Evolutionary conservation across 345 rosid genomes (phyloP), one percentile per base, ranked within the genome.

Genomic region (Salix viminalis): DNA sequence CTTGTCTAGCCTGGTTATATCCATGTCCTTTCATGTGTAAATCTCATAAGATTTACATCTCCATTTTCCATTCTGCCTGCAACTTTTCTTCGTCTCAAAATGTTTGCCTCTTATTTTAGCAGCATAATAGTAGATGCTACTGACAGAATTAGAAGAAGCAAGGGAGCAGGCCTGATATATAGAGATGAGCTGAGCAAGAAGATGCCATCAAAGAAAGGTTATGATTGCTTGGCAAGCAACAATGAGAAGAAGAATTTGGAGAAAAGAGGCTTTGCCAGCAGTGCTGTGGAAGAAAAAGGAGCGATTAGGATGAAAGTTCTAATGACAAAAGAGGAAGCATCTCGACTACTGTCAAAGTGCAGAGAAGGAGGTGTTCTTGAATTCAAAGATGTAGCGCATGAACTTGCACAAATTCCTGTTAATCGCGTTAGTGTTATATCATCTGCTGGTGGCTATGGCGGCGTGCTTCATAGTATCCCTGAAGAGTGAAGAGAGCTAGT

Each of bases 261-360:
- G 71, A 46, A 37, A 46, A 42, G 65, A 67, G 79, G 79, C 72
- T 42, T n/a, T 39, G 75, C 13, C 26, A 21, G 36, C 0, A 79
- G 9, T 18, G 44, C 44, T 41, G 64, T 48, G 34, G 70, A 72
- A 19, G 62, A 79, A 28, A 76, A 82, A 15, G 65, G 50, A 16
- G 78, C 76, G 71, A 68, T 85, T 32, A 85, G 92, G 78, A 86
- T 91, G 36, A 90, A 86, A 85, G 83, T 91, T 75, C 85, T 41
- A 90, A 90, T 91, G 97, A 90, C 92, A 10, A 87, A 81, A 77
- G 44, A 74, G 24, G 91, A 89, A 79, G 97, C 94, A 5, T 79
- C 80, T 39, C 83, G 88, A 5, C 54, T 90, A n/a, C 26, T 90
- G 44, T 65, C 84, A 0, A 90, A 84, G 78, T 84, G 94, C 52